Evolutionary conservation across 2,329 filamentous ascomycete species (phyloP).

Genomic region (Aureobasidium sp.): DNA sequence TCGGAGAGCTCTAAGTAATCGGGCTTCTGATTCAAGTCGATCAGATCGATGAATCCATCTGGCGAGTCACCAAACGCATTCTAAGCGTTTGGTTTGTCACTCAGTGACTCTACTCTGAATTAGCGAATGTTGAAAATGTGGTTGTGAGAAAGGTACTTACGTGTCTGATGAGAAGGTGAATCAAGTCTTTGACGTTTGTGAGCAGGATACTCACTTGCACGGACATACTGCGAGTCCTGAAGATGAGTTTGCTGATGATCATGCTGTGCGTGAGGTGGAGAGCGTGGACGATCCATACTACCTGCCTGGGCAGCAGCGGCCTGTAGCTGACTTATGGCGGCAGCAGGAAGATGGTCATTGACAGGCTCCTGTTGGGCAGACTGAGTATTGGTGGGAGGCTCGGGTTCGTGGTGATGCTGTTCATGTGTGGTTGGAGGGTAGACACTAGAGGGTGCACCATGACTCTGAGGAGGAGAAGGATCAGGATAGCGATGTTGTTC

Average conservation of each 20-base stretch:
- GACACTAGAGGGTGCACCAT: neutral
- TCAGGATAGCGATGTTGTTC: constrained; percentile 1
- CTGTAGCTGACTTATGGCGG: constrained; percentile 31
- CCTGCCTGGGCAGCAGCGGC: constrained; percentile 28
- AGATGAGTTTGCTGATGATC: neutral
- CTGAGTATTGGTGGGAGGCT: constrained; percentile 4
- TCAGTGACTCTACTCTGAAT: neutral
- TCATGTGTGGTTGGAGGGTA: neutral
- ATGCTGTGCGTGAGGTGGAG: neutral
- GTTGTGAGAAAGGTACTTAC: neutral
- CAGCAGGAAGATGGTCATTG: constrained; percentile 30
- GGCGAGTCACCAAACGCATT: neutral
- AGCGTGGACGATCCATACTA: neutral
- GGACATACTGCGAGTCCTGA: constrained; percentile 5
- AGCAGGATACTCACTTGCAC: constrained; percentile 11
- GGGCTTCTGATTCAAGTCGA: neutral
- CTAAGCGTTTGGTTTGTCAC: neutral
- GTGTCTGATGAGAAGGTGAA: neutral
- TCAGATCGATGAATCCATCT: neutral
- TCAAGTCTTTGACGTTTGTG: constrained; percentile 7
- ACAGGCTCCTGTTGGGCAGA: constrained; percentile 13
- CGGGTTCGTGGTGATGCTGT: constrained; percentile 24
- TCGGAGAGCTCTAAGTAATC: neutral
- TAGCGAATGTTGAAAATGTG: neutral
- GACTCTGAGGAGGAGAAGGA: constrained; percentile 3